phyloP scores from a whole-genome alignment of 2,329 filamentous ascomycete species.

The Calcarisporium arbuscula region DNA sequence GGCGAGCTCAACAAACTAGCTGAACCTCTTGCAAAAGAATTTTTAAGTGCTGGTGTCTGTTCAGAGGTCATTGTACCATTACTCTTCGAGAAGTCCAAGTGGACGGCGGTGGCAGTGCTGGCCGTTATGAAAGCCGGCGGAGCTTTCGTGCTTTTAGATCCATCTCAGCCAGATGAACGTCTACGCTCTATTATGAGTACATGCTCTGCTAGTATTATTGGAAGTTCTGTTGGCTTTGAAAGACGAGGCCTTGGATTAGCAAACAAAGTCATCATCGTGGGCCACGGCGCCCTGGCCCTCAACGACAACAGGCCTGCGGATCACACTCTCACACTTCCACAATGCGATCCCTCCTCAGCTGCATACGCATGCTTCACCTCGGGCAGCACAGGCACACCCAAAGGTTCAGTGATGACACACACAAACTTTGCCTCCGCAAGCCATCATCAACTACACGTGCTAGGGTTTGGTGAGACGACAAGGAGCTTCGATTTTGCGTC shows the following conservation, averaged over 20 bases:
- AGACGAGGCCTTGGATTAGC: too few relatives aligned
- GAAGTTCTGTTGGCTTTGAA: not conserved
- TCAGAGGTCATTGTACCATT: constrained; percentile 14
- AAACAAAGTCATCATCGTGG: too few relatives aligned
- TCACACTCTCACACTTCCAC: not conserved
- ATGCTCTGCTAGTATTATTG: not conserved
- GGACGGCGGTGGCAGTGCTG: constrained; percentile 20
- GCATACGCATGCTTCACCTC: constrained; percentile 28
- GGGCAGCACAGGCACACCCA: not conserved
- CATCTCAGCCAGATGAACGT: constrained; percentile 7
- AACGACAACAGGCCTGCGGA: too few relatives aligned
- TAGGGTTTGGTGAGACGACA: not conserved
- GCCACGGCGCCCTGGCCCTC: too few relatives aligned
- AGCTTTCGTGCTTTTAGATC: constrained; percentile 23
- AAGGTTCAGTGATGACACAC: constrained; percentile 3
- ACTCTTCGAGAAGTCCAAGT: constrained; percentile 21
- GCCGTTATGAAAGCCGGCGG: constrained; percentile 25
- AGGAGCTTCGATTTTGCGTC: constrained; percentile 3
- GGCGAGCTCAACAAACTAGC: constrained; percentile 21
- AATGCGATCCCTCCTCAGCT: constrained; percentile 1
- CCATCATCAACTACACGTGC: constrained; percentile 7
- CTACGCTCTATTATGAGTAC: constrained; percentile 1
- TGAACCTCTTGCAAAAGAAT: constrained; percentile 7
- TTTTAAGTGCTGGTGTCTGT: constrained; percentile 21
- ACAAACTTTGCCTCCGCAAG: constrained; percentile 12